Percentiles rank a stretch among this genome's conserved stretches.
Evolutionary conservation across 192 early-diverging fungal species (phyloP).

Genomic region (Pilaira anomala): DNA sequence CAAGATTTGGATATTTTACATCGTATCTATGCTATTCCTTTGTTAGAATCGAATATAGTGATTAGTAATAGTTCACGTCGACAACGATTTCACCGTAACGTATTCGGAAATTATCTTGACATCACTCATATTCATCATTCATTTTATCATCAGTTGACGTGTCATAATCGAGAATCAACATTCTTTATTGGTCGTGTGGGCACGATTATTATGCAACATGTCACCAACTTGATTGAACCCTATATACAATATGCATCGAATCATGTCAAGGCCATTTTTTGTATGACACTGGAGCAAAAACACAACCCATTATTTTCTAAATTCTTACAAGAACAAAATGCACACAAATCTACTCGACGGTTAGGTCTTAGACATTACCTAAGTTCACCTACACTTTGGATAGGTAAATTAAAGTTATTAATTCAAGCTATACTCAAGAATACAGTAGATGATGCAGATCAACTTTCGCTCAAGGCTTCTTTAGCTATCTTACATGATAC

Average conservation of each 20-base stretch:
- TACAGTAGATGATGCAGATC: background rate
- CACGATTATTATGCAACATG: background rate
- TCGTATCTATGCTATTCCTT: slow-evolving; percentile 12
- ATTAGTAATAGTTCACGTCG: background rate
- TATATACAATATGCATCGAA: slow-evolving; percentile 13
- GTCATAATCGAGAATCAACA: background rate
- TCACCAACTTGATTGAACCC: slow-evolving; percentile 2
- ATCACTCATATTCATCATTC: slow-evolving; percentile 14
- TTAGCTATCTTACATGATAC: slow-evolving; percentile 11
- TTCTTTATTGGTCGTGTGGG: slow-evolving; percentile 12
- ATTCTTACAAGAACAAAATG: slow-evolving; percentile 11
- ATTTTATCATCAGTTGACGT: background rate
- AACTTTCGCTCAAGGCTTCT: background rate
- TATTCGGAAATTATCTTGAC: slow-evolving; percentile 22
- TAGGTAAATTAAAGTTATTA: slow-evolving; percentile 16
- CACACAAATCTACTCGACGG: background rate
- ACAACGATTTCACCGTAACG: slow-evolving; percentile 3
- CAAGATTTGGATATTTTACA: slow-evolving; percentile 18
- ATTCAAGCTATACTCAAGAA: slow-evolving; percentile 21
- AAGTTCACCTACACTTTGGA: slow-evolving; percentile 17
- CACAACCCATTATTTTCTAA: background rate
- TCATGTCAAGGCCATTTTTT: slow-evolving; percentile 12
- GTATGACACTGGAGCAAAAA: slow-evolving; percentile 9
- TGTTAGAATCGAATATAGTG: background rate
- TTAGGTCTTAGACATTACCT: slow-evolving; percentile 20